Conservation (phyloP, 75 land plant genomes). For the Sequoia sempervirens region DNA sequence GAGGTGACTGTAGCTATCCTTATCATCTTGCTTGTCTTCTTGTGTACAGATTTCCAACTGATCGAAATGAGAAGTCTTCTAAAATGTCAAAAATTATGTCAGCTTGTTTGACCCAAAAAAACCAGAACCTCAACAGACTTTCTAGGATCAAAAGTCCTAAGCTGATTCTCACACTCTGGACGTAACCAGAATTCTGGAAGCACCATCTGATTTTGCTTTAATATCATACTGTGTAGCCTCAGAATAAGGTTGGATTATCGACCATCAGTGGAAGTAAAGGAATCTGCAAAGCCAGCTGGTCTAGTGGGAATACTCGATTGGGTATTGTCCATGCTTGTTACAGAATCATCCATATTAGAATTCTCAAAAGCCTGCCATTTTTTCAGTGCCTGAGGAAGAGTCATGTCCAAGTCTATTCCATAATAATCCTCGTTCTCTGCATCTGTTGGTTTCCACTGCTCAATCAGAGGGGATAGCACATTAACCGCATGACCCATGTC, state of each 20-base stretch:
- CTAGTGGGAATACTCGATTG: slow-evolving; percentile 69
- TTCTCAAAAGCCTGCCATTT: slow-evolving; percentile 9
- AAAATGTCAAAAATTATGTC: background rate
- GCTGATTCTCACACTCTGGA: background rate
- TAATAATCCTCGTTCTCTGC: slow-evolving; percentile 23
- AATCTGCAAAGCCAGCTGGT: slow-evolving; percentile 71
- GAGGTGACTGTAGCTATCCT: background rate
- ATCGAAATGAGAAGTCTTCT: background rate
- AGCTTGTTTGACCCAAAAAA: background rate
- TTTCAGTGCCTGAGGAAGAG: slow-evolving; percentile 4
- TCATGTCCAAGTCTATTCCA: slow-evolving; percentile 49
- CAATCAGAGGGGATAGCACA: slow-evolving; percentile 49
- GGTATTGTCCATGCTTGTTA: slow-evolving; percentile 46
- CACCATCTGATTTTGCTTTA: background rate
- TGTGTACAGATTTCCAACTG: background rate
- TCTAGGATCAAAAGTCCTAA: background rate
- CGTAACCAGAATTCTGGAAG: background rate
- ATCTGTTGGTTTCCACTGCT: slow-evolving; percentile 53
- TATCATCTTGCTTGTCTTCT: background rate
- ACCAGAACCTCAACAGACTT: background rate
- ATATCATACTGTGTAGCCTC: background rate
- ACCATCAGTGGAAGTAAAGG: slow-evolving; percentile 66
- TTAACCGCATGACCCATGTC: slow-evolving; percentile 71
- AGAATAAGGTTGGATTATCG: slow-evolving; percentile 14
- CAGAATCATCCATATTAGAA: slow-evolving; percentile 10